Evolutionary conservation across 23 red algal species (phyloP).

Genomic region (Gracilariopsis chorda): DNA sequence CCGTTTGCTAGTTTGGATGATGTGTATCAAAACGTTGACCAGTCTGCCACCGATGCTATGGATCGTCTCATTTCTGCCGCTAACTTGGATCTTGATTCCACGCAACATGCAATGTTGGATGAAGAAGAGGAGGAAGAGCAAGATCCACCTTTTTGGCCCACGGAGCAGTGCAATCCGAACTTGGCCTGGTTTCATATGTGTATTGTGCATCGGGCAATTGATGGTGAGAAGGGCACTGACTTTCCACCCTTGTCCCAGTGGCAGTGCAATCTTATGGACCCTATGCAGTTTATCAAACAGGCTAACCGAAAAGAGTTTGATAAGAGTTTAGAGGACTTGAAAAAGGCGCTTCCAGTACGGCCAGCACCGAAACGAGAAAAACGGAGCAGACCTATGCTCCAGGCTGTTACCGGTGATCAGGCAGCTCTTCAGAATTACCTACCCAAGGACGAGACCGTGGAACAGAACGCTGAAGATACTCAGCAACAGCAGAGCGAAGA

Average conservation of each 20-base stretch:
- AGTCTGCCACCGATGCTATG: conserved; percentile 16
- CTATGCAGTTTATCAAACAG: conserved; percentile 15
- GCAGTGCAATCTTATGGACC: conserved; percentile 24
- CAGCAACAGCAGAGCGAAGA: too few relatives aligned
- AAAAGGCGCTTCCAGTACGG: background rate
- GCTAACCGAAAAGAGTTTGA: background rate
- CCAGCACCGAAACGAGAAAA: background rate
- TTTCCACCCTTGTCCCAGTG: conserved; percentile 27
- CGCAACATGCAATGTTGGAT: background rate
- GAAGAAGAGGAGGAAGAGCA: conserved; percentile 28
- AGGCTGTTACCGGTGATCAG: conserved; percentile 36
- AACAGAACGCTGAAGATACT: background rate
- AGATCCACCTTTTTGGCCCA: background rate
- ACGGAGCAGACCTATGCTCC: background rate
- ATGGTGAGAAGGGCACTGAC: conserved; percentile 6
- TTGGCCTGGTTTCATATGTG: conserved; percentile 60
- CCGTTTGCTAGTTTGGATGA: conserved; percentile 40
- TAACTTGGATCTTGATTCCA: background rate
- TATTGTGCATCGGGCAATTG: conserved; percentile 31
- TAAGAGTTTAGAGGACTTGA: background rate
- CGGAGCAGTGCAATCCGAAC: conserved; percentile 44
- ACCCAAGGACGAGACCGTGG: conserved; percentile 25
- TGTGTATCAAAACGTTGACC: background rate
- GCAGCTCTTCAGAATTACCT: conserved; percentile 21
- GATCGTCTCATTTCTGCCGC: conserved; percentile 23